Evolutionary conservation across 495 filamentous ascomycete genomes (phyloP).

Genomic region (Neurospora sp.): DNA sequence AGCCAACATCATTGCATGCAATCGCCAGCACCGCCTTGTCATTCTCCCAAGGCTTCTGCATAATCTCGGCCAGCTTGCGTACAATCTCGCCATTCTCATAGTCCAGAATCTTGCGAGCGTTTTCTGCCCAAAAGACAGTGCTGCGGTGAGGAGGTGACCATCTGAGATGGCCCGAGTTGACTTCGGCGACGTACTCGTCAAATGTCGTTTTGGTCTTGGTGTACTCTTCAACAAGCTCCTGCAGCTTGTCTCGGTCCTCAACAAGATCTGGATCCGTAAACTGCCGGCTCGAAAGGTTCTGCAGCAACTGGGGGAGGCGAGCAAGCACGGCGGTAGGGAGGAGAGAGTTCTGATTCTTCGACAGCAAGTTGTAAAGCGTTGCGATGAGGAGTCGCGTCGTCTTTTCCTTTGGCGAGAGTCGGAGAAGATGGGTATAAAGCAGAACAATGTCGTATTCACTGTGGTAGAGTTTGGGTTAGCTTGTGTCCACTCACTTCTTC

Average conservation of each 20-base stretch:
- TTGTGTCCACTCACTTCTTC: slow-evolving; percentile 9
- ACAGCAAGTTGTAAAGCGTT: slow-evolving; percentile 77
- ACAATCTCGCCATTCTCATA: slow-evolving; percentile 68
- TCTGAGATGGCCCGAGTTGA: slow-evolving; percentile 78
- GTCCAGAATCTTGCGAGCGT: slow-evolving; percentile 87
- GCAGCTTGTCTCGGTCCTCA: slow-evolving; percentile 70
- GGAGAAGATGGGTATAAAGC: slow-evolving; percentile 80
- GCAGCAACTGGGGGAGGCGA: slow-evolving; percentile 69
- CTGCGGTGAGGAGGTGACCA: slow-evolving; percentile 95
- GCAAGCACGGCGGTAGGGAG: slow-evolving; percentile 74
- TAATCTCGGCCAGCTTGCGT: slow-evolving; percentile 77
- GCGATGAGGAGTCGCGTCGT: slow-evolving; percentile 86
- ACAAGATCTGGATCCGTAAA: slow-evolving; percentile 81
- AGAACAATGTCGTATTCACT: slow-evolving; percentile 89
- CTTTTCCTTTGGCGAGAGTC: slow-evolving; percentile 94
- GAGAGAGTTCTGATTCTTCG: slow-evolving; percentile 63
- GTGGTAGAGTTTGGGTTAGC: slow-evolving; percentile 1
- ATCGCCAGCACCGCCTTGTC: slow-evolving; percentile 96
- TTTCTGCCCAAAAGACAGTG: slow-evolving; percentile 85
- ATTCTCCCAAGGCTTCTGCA: slow-evolving; percentile 76
- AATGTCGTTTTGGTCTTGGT: slow-evolving; percentile 95
- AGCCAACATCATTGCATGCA: slow-evolving; percentile 88
- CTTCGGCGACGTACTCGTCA: slow-evolving; percentile 86
- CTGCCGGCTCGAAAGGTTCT: slow-evolving; percentile 73
- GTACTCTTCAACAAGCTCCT: slow-evolving; percentile 80